These are phyloP conservation scores for Arxiozyma slooffiae DNA, from an alignment of 1,139 yeast genomes.

Conservation along the genomic window DNA sequence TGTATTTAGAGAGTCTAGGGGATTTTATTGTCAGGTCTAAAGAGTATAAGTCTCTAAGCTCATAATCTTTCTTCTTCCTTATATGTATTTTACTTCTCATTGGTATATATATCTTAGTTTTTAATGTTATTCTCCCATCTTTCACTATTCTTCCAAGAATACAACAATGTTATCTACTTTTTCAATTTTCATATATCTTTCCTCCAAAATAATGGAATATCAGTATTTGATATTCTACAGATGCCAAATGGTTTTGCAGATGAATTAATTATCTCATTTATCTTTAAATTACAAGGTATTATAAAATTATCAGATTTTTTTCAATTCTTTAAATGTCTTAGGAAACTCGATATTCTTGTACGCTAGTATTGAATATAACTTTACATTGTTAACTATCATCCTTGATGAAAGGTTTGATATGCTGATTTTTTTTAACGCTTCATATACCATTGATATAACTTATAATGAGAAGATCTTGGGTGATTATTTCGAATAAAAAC, in stretches of 20 bases:
- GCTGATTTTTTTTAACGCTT: constrained; percentile 6
- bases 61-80: constrained; percentile 3
- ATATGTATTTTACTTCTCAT: constrained; percentile 7
- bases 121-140: constrained; percentile 9
- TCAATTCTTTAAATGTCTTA: constrained; percentile 10
- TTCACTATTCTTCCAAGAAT: constrained; percentile 19
- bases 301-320: constrained; percentile 15
- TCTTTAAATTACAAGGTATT: constrained; percentile 9
- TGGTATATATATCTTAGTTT: constrained; percentile 12
- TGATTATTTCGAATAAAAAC: constrained; percentile 10
- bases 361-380: constrained; percentile 7
- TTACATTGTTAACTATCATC: background rate
- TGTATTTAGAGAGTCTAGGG: constrained; percentile 11
- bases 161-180: constrained; percentile 22
- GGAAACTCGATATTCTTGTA: constrained; percentile 12
- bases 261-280: constrained; percentile 9
- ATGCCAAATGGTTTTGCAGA: constrained; percentile 4
- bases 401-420: background rate
- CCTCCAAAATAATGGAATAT: constrained; percentile 14
- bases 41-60: constrained; percentile 15
- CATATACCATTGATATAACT: constrained; percentile 7
- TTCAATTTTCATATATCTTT: constrained; percentile 15
- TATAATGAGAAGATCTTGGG: constrained; percentile 9
- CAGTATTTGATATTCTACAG: background rate
- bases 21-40: constrained; percentile 19